Conservation (phyloP, 164 flowering plant species). For the Warburgia ugandensis region DNA sequence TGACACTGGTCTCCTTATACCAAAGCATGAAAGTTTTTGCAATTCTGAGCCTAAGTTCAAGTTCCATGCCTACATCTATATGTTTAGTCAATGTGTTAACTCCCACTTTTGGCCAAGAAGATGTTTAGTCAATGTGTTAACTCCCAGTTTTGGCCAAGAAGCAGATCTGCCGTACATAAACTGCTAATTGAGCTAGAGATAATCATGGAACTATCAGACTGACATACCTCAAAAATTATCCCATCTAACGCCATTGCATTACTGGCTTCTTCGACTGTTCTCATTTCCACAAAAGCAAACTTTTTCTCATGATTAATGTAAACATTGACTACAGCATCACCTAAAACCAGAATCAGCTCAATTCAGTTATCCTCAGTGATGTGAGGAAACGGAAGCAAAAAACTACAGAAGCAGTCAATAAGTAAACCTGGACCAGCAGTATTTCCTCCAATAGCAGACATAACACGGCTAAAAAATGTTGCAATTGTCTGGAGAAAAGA, state of each 20-base stretch:
- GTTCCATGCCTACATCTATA: no score
- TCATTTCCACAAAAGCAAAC: constrained; percentile 93
- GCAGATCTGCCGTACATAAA: neutral
- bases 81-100: neutral
- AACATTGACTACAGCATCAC: constrained; percentile 90
- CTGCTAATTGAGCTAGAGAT: neutral
- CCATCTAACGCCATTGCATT: constrained; percentile 94
- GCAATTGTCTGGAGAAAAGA: constrained; percentile 55
- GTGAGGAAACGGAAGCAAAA: neutral
- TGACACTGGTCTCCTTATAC: no score
- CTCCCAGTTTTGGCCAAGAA: neutral
- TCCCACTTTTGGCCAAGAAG: neutral
- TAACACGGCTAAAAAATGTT: constrained; percentile 66
- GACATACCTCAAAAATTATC: constrained; percentile 64
- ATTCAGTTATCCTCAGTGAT: no score
- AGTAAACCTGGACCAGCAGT: constrained; percentile 72
- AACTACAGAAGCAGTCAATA: neutral
- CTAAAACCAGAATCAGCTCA: constrained; percentile 24
- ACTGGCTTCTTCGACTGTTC: constrained; percentile 88
- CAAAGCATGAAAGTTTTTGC: no score
- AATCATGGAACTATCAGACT: neutral
- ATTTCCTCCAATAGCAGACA: constrained; percentile 84
- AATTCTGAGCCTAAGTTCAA: no score
- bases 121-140: neutral
- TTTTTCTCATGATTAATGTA: constrained; percentile 91